Conservation (phyloP, 371 early-diverging fungal genomes). For the Lichtheimia hyalospora region DNA sequence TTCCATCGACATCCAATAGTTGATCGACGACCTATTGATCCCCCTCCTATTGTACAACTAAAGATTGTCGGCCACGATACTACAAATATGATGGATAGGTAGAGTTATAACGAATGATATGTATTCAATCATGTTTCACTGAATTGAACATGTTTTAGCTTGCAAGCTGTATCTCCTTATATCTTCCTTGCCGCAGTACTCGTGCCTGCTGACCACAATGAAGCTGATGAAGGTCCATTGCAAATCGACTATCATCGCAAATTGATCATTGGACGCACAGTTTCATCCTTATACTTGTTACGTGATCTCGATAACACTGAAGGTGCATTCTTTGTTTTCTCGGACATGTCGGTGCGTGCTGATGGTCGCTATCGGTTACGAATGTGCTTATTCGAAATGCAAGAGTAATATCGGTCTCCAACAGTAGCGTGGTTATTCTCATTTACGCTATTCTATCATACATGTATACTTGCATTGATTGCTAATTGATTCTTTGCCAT, state of each 20-base stretch:
- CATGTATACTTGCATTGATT: not conserved
- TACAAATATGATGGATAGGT: slow-evolving; percentile 11
- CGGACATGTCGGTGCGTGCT: slow-evolving; percentile 87
- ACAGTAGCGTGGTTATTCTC: too few species aligned
- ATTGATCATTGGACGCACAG: slow-evolving; percentile 55
- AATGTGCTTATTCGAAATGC: slow-evolving; percentile 86
- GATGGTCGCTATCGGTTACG: slow-evolving; percentile 88
- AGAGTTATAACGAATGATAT: not conserved
- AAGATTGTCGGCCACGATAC: slow-evolving; percentile 12
- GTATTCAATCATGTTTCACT: not conserved
- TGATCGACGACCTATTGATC: slow-evolving; percentile 50
- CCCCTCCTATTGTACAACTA: slow-evolving; percentile 44
- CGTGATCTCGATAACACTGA: slow-evolving; percentile 62
- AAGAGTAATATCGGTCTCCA: slow-evolving; percentile 43
- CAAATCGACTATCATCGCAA: slow-evolving; percentile 22
- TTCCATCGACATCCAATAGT: slow-evolving; percentile 15
- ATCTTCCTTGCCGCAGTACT: slow-evolving; percentile 37
- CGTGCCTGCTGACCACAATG: slow-evolving; percentile 20
- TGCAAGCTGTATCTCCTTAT: slow-evolving; percentile 18
- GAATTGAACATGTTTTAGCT: slow-evolving; percentile 2
- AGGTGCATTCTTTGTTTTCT: slow-evolving; percentile 95
- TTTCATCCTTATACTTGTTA: slow-evolving; percentile 61
- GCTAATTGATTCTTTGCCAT: not conserved
- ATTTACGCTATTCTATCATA: too few species aligned
- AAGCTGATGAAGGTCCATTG: slow-evolving; percentile 7